Evolutionary conservation across 2,329 filamentous ascomycete genomes (phyloP).

Genomic region (Orbilia javanica): DNA sequence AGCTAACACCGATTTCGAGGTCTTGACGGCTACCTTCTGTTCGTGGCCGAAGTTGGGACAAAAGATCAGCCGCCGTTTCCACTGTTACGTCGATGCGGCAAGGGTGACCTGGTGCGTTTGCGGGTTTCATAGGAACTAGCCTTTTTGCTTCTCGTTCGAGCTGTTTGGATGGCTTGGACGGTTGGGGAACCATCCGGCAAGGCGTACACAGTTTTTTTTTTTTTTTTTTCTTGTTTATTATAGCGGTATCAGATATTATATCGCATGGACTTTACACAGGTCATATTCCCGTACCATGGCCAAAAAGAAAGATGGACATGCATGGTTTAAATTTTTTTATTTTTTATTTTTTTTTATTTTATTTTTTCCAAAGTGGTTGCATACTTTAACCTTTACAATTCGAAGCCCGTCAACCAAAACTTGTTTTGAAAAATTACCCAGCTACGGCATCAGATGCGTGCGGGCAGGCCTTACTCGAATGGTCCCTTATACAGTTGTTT

Average conservation of each 20-base stretch:
- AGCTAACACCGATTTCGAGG: constrained; percentile 34
- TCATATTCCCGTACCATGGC: constrained; percentile 42
- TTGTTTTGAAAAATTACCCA: constrained; percentile 13
- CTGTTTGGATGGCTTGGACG: constrained; percentile 5
- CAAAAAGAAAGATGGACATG: constrained; percentile 24
- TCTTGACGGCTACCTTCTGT: constrained; percentile 53
- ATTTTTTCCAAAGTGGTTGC: constrained; percentile 11
- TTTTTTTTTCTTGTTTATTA: not conserved
- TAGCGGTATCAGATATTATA: constrained; percentile 29
- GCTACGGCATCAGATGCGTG: constrained; percentile 2
- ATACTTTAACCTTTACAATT: constrained; percentile 45
- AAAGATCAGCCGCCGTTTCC: constrained; percentile 57
- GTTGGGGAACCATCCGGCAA: constrained; percentile 24
- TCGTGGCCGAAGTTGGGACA: constrained; percentile 50
- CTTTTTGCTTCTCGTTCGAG: not conserved
- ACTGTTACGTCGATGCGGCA: constrained; percentile 50
- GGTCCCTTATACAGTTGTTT: not conserved
- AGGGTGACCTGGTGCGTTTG: constrained; percentile 40
- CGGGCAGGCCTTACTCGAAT: constrained; percentile 2
- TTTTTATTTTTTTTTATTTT: too few species aligned
- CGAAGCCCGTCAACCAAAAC: constrained; percentile 29
- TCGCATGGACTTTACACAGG: constrained; percentile 28
- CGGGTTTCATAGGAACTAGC: constrained; percentile 28
- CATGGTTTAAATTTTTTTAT: too few species aligned
- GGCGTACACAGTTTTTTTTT: not conserved